Percentiles rank a stretch among this genome's conserved stretches.
Evolutionary conservation across 2,329 filamentous ascomycete genomes (phyloP).

Genomic region (Epichloe glyceriae): DNA sequence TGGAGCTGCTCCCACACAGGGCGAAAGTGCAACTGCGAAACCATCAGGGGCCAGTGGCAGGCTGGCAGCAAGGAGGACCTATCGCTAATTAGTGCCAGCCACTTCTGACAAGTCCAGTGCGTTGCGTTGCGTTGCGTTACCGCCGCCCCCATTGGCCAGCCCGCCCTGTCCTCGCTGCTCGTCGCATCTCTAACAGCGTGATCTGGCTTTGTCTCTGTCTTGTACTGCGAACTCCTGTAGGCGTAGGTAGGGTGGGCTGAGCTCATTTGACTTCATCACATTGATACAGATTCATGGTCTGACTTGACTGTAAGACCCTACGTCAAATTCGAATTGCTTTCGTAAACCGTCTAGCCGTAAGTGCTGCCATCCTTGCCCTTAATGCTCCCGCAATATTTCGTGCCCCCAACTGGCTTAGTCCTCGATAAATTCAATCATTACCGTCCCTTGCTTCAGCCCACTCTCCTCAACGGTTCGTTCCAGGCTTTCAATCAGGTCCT

Average conservation of each 20-base stretch:
- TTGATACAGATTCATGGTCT: no score
- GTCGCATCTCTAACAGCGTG: background rate
- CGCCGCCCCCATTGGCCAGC: background rate
- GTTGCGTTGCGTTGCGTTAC: background rate
- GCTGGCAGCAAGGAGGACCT: no score
- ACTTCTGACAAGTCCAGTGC: background rate
- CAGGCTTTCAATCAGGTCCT: constrained; percentile 67
- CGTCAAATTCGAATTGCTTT: no score
- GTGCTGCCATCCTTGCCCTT: background rate
- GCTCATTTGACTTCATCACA: no score
- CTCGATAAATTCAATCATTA: constrained; percentile 87
- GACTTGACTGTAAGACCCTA: no score
- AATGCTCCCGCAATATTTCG: background rate
- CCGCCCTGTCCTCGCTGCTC: background rate
- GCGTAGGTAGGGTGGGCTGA: no score
- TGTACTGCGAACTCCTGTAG: background rate
- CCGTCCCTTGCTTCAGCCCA: constrained; percentile 79
- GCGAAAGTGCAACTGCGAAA: background rate
- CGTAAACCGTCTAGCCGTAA: background rate
- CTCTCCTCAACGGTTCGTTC: constrained; percentile 66
- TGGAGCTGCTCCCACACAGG: background rate
- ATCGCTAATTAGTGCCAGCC: background rate
- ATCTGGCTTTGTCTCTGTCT: background rate
- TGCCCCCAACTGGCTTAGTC: constrained; percentile 18
- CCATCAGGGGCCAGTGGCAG: background rate